Percentiles rank a stretch among this genome's conserved stretches.
These are phyloP conservation scores for Candida nanaspora DNA, from an alignment of 805 yeast species.

Conservation along the genomic window DNA sequence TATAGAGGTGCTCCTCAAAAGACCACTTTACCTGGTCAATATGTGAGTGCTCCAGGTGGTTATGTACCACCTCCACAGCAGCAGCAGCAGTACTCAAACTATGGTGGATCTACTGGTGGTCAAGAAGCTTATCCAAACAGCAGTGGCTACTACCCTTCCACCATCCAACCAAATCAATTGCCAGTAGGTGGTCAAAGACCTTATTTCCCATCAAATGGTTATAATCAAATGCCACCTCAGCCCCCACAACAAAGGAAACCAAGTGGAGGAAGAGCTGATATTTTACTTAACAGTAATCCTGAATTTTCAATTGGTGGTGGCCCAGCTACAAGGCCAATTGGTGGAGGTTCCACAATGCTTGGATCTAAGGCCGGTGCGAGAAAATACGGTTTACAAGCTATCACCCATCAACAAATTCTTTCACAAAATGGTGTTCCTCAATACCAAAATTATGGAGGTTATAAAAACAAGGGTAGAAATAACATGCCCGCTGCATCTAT, in stretches of 20 bases:
- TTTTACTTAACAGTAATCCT: slow-evolving; percentile 40
- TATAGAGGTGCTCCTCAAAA: slow-evolving; percentile 28
- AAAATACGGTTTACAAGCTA: slow-evolving; percentile 14
- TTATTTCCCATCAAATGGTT: slow-evolving; percentile 2
- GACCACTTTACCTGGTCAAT: slow-evolving; percentile 14
- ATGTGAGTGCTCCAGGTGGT: slow-evolving; percentile 4
- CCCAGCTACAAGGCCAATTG: not conserved
- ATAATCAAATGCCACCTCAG: slow-evolving; percentile 7
- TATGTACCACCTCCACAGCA: slow-evolving; percentile 7
- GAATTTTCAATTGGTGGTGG: slow-evolving; percentile 30
- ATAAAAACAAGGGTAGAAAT: slow-evolving; percentile 20
- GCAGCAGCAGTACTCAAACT: not conserved
- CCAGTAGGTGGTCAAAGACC: slow-evolving; percentile 2
- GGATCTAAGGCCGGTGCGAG: slow-evolving; percentile 13
- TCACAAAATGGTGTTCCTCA: slow-evolving; percentile 10
- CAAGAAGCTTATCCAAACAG: slow-evolving; percentile 5
- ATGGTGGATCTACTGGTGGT: not conserved
- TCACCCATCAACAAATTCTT: slow-evolving; percentile 2
- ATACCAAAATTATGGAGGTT: slow-evolving; percentile 11
- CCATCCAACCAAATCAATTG: slow-evolving; percentile 14
- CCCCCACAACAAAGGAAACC: slow-evolving; percentile 7
- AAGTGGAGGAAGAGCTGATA: slow-evolving; percentile 28
- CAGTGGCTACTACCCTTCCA: slow-evolving; percentile 5
- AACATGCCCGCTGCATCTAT: slow-evolving; percentile 32
- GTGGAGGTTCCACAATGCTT: not conserved